Conservation (phyloP, 352 stramenopile genomes). For the Globisporangium uncinulatum region DNA sequence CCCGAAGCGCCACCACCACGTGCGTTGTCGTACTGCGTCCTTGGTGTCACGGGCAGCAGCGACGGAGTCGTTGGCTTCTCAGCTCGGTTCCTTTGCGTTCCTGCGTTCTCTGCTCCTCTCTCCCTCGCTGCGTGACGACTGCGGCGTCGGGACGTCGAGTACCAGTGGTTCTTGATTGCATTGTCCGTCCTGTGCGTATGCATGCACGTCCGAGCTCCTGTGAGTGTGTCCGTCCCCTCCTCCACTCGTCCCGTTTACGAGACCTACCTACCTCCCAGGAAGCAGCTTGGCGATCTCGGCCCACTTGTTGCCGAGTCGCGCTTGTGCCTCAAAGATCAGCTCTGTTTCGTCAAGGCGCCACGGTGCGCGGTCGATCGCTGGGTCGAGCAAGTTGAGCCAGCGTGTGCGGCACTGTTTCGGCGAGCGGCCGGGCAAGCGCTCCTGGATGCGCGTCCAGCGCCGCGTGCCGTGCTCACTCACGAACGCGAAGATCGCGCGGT, state of each 20-base stretch:
- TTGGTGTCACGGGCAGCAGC: not conserved
- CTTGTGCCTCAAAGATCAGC: conserved; percentile 67
- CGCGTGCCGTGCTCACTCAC: conserved; percentile 72
- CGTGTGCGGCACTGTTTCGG: conserved; percentile 95
- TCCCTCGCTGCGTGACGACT: conserved; percentile 52
- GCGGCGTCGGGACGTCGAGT: conserved; percentile 64
- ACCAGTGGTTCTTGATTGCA: conserved; percentile 86
- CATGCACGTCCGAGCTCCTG: no score
- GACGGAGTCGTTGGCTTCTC: not conserved
- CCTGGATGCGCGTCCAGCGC: conserved; percentile 92
- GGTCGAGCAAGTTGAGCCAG: conserved; percentile 95
- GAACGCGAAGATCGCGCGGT: conserved; percentile 62
- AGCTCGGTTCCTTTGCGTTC: not conserved
- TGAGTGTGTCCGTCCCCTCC: no score
- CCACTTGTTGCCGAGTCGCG: conserved; percentile 93
- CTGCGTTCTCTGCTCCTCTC: conserved; percentile 8
- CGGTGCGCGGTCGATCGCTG: conserved; percentile 90
- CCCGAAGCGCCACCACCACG: no score
- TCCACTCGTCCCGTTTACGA: not conserved
- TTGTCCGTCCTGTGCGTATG: conserved; percentile 47
- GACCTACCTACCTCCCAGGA: conserved; percentile 61
- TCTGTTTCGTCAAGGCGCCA: conserved; percentile 91
- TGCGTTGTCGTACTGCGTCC: no score
- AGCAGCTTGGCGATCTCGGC: conserved; percentile 97
- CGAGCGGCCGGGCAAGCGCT: conserved; percentile 89